A percentile compares a stretch with the other conserved stretches of the same genome.
Evolutionary conservation across 345 rosid species (phyloP).

Genomic region (Ricinus communis): DNA sequence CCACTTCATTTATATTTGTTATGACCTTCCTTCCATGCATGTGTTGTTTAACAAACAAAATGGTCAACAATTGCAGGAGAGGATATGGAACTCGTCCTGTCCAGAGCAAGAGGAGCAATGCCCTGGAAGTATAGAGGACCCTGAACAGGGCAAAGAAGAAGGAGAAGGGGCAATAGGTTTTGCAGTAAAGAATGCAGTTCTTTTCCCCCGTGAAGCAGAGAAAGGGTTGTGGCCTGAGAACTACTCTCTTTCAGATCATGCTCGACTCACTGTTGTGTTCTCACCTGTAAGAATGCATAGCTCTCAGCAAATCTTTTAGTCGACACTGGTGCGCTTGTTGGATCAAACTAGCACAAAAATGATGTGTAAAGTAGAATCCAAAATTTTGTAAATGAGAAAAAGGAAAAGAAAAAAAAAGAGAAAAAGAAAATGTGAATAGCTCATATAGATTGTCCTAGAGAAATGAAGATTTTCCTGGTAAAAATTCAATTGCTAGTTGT

Average conservation of each 20-base stretch:
- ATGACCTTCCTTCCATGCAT: not conserved
- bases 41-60: not conserved
- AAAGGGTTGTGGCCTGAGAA: conserved; percentile 74
- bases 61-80: conserved; percentile 14
- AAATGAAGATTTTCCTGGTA: not conserved
- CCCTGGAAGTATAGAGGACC: not conserved
- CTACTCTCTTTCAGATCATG: conserved; percentile 77
- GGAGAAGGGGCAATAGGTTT: conserved; percentile 54
- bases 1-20: not conserved
- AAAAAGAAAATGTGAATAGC: not conserved
- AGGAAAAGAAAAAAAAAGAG: too few species aligned
- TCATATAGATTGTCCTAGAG: not conserved
- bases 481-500: not conserved
- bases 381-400: not conserved
- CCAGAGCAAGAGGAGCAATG: conserved; percentile 14
- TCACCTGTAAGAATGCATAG: conserved; percentile 66
- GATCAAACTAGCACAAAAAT: not conserved
- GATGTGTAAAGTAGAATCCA: not conserved
- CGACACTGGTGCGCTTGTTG: not conserved
- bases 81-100: conserved; percentile 22
- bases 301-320: conserved; percentile 14
- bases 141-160: conserved; percentile 2
- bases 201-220: conserved; percentile 77
- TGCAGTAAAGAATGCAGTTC: conserved; percentile 65
- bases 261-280: conserved; percentile 69